These are phyloP conservation scores for Orbilia blumenaviensis DNA, from an alignment of 2,329 filamentous ascomycete species.

Conservation along the genomic window DNA sequence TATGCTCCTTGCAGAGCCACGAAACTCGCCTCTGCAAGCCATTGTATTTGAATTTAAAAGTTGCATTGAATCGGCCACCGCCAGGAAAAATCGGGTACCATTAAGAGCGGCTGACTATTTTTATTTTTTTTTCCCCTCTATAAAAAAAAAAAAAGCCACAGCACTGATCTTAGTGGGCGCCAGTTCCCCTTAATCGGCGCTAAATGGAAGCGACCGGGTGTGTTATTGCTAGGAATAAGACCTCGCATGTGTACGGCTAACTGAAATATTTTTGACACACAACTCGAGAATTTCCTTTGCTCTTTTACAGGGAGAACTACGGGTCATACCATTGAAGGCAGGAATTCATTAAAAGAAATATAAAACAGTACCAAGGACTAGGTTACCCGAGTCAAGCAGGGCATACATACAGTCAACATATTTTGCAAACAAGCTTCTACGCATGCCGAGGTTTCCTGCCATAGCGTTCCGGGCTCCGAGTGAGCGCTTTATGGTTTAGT, in stretches of 20 bases:
- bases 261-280: too few relatives aligned
- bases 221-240: too few relatives aligned
- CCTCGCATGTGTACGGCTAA: too few relatives aligned
- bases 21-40: neutral
- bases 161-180: too few relatives aligned
- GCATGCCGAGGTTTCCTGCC: neutral
- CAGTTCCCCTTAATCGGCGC: too few relatives aligned
- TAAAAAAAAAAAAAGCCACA: too few relatives aligned
- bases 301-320: neutral
- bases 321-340: neutral
- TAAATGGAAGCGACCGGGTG: too few relatives aligned
- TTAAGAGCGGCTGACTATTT: too few relatives aligned
- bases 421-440: neutral
- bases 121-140: too few relatives aligned
- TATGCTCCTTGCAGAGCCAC: constrained; percentile 3
- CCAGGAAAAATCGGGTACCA: neutral
- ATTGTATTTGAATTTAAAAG: constrained; percentile 7
- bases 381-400: constrained; percentile 39
- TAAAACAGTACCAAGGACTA: neutral
- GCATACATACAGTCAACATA: constrained; percentile 24
- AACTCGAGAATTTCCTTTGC: too few relatives aligned
- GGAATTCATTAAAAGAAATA: neutral
- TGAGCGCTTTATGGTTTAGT: constrained; percentile 16
- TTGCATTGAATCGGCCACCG: neutral
- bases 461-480: neutral